Base-by-base conservation (phyloP, 495 filamentous ascomycete species). In the Xylaria acuta region DNA sequence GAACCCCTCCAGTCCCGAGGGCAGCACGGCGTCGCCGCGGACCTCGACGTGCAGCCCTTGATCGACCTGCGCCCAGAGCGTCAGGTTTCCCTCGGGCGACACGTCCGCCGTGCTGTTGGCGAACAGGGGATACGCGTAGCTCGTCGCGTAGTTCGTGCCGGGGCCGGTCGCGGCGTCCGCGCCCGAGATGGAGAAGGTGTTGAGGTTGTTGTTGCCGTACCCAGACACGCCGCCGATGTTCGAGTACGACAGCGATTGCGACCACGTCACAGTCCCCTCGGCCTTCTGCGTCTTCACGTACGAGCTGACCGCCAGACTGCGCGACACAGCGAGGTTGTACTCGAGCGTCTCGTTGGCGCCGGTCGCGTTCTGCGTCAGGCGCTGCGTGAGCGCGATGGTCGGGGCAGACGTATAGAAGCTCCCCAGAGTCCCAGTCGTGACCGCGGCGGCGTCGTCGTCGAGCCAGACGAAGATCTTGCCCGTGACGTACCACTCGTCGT, bases 391-490 rank as follows among this genome's bases (percentile, higher is more conserved):
- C 1, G 73, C 74, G 65, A 84, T 83, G 22, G 74, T 76, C 0
- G 86, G 84, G 12, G 70, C 40, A 22, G 72, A 59, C 20, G 70
- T 60, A n/a, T 40, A 67, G 3, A 72, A 0, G 14, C 32, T 70
- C 36, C 76, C 75, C 2, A 71, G 58, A n/a, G 72, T 67, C 3
- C 91, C 89, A 0, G 86, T 92, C 0, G 91, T 89, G 49, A 89
- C 77, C n/a, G 82, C 86, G 3, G 77, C 80, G 0, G 84, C 78
- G n/a, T 78, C 77, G 18, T 78, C 77, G 73, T 90, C 89, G 3
- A 90, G 84, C 87, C 92, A 97, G n/a, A 95, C 72, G 76, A 97
- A 95, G 32, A 97, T 86, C 74, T 94, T 97, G 11, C 93, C 94
- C 0, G 93, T 94, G 11, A 97, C 90, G 51, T 93, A 86, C 94